Evolutionary conservation across 2,329 filamentous ascomycete genomes (phyloP), one percentile per base, ranked within the genome.

Genomic region (Dactylellina parvicollis): DNA sequence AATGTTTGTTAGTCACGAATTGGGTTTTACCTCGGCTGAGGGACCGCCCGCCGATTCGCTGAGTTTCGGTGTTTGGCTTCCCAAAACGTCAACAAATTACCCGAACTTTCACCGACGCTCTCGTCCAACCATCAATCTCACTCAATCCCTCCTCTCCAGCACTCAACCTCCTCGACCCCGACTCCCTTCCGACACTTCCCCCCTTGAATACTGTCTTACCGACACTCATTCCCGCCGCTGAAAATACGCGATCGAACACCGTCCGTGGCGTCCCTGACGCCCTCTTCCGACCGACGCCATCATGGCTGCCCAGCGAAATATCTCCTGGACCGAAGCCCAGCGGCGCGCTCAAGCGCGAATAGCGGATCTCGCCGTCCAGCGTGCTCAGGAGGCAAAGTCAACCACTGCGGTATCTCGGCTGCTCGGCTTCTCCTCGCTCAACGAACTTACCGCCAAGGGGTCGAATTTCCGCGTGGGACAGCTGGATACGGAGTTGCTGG

Each of bases 401-500:
- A 42, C 74, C 0, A 55, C 70, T 12, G 36, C 49, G 3, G 52
- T 64, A 28, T 72, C 71, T 5, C 76, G 74, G 12, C 40, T 76
- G 30, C 46, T 72, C 22, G 54, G 60, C 20, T 49, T 56, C 44
- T 77, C 65, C 32, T 64, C 26, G 28, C 69, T 55, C 5, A 61
- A 20, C 22, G 71, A 74, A 28, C 32, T 66, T 8, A 70, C 60
- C 4, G 59, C 91, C 22, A 85, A 88, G 14, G 94, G 95, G 3
- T 89, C 91, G 9, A 72, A 60, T 20, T 97, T 96, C 80, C 89
- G 95, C 60, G 95, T 99, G 26, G 92, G 94, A 26, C 95, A 99
- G 82, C 92, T 98, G 44, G 95, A 99, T 81, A 92, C 95, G 36
- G 95, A 98, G 81, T 84, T 99, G 54, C 85, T 99, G 16, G 95